These are phyloP conservation scores for Stagonosporopsis tanaceti DNA, from an alignment of 2,329 filamentous ascomycete genomes.

Conservation along the genomic window DNA sequence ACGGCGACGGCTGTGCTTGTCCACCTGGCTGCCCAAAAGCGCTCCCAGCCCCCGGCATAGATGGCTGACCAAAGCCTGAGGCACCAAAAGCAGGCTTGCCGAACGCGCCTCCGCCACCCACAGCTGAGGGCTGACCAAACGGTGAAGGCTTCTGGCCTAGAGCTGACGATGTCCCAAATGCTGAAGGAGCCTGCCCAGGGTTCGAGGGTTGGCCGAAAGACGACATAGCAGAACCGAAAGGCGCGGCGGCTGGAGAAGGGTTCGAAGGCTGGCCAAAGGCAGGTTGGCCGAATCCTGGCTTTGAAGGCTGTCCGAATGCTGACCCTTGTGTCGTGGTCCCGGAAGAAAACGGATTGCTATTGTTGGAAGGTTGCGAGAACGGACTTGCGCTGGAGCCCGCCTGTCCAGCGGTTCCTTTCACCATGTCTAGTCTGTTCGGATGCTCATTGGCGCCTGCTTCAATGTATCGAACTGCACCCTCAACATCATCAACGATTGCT, in stretches of 20 bases:
- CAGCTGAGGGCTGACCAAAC: slow-evolving; percentile 53
- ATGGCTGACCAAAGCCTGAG: slow-evolving; percentile 52
- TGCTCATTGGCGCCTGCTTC: slow-evolving; percentile 47
- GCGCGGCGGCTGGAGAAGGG: slow-evolving; percentile 38
- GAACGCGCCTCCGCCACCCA: slow-evolving; percentile 45
- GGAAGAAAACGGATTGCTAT: slow-evolving; percentile 41
- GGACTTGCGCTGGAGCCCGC: slow-evolving; percentile 30
- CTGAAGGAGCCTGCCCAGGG: slow-evolving; percentile 30
- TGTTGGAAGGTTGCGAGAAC: slow-evolving; percentile 35
- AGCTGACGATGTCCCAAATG: slow-evolving; percentile 53
- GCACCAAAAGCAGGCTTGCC: slow-evolving; percentile 44
- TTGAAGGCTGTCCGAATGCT: slow-evolving; percentile 52
- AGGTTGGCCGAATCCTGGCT: slow-evolving; percentile 44
- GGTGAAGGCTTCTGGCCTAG: slow-evolving; percentile 34
- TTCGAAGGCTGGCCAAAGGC: slow-evolving; percentile 50
- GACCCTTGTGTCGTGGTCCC: slow-evolving; percentile 30
- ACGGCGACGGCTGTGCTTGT: slow-evolving; percentile 33
- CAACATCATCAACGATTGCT: slow-evolving; percentile 71
- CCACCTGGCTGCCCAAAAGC: slow-evolving; percentile 32
- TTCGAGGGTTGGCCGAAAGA: slow-evolving; percentile 54
- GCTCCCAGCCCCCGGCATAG: slow-evolving; percentile 35
- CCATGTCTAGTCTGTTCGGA: slow-evolving; percentile 45
- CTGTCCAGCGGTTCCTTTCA: slow-evolving; percentile 29
- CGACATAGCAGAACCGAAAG: slow-evolving; percentile 16
- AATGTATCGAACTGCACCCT: slow-evolving; percentile 65